phyloP scores from a whole-genome alignment of 2,329 filamentous ascomycete species.

The Fusarium nurragi region DNA sequence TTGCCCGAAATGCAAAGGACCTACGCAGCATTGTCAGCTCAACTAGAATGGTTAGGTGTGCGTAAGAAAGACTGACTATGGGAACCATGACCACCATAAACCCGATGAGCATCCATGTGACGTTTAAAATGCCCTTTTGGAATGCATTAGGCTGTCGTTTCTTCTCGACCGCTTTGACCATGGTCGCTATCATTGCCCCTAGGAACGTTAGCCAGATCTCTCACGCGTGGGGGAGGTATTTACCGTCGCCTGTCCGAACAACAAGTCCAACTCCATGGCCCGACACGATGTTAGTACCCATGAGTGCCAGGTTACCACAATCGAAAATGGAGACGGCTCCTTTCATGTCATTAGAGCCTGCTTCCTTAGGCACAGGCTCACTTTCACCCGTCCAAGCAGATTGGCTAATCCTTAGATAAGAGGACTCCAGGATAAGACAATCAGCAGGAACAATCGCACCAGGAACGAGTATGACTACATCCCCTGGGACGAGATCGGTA shows the following conservation, averaged over 20 bases:
- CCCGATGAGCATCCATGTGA: neutral
- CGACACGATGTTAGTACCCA: neutral
- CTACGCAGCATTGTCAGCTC: no score
- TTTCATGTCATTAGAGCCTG: neutral
- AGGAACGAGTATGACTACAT: neutral
- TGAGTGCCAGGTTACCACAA: neutral
- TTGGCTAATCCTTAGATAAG: neutral
- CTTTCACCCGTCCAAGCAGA: slow-evolving; percentile 7
- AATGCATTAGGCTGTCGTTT: slow-evolving; percentile 1
- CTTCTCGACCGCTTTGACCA: slow-evolving; percentile 4
- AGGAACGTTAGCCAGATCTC: neutral
- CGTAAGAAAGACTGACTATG: neutral
- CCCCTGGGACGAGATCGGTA: neutral
- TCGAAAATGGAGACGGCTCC: neutral
- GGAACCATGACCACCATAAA: slow-evolving; percentile 10
- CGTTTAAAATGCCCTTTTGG: neutral
- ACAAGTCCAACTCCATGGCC: slow-evolving; percentile 3
- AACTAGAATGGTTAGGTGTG: neutral
- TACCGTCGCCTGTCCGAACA: neutral
- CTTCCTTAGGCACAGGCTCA: neutral
- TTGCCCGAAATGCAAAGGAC: neutral
- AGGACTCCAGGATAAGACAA: neutral
- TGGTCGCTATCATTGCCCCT: neutral
- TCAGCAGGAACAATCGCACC: neutral
- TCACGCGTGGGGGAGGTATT: neutral